Conservation (phyloP, 176 grass and related monocot species). For the Alopecurus myosuroides region DNA sequence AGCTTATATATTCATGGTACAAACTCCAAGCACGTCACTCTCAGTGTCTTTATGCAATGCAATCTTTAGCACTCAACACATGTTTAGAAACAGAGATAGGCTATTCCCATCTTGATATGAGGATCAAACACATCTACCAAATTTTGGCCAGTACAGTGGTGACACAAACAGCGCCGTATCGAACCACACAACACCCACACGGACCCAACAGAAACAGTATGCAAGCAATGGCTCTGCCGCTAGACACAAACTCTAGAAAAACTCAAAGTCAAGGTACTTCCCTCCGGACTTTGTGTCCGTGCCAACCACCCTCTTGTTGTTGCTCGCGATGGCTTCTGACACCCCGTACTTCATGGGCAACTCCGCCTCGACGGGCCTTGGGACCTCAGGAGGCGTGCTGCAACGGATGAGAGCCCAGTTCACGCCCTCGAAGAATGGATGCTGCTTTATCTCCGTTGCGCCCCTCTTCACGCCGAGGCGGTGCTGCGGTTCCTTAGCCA, state of each 20-base stretch:
- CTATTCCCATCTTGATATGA: neutral
- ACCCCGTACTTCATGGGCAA: constrained; percentile 53
- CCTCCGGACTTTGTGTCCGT: constrained; percentile 53
- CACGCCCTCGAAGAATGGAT: constrained; percentile 85
- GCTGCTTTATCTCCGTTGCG: constrained; percentile 94
- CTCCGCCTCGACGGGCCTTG: constrained; percentile 60
- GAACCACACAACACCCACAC: constrained; percentile 36
- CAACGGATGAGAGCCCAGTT: constrained; percentile 98
- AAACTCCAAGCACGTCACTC: neutral
- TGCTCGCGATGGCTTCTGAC: constrained; percentile 41
- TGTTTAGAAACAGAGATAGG: neutral
- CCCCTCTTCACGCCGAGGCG: constrained; percentile 84
- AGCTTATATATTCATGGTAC: neutral
- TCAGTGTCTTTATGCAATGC: neutral
- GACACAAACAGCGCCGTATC: constrained; percentile 17
- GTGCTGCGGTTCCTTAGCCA: constrained; percentile 91
- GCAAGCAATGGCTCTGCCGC: constrained; percentile 18
- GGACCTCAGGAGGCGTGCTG: constrained; percentile 83
- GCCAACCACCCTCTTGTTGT: constrained; percentile 58
- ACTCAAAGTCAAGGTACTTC: constrained; percentile 96
- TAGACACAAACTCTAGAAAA: constrained; percentile 60
- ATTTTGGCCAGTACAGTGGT: constrained; percentile 9
- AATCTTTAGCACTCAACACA: neutral
- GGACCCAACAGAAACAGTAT: constrained; percentile 16
- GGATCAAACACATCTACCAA: constrained; percentile 14